Conservation (phyloP, 257 asterid species). For the Prunella vulgaris region DNA sequence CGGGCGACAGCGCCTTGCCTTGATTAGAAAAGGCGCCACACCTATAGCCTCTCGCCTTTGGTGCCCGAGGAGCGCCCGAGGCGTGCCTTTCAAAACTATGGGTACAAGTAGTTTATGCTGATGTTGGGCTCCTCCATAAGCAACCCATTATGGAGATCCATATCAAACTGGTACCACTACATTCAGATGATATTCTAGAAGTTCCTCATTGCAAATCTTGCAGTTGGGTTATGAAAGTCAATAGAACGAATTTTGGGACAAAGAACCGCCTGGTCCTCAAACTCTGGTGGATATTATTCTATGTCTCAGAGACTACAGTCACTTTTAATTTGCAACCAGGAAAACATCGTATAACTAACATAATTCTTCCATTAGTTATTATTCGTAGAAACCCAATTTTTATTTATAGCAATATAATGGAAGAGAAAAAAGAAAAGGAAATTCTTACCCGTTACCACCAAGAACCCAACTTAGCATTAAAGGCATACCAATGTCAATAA, state of each 20-base stretch:
- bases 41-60: too few species aligned
- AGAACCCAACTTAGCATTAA: slow-evolving; percentile 95
- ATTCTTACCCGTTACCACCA: slow-evolving; percentile 88
- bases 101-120: too few species aligned
- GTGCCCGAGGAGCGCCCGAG: too few species aligned
- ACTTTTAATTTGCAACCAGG: not conserved
- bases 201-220: not conserved
- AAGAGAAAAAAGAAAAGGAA: not conserved
- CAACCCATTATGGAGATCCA: too few species aligned
- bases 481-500: slow-evolving; percentile 89
- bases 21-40: too few species aligned
- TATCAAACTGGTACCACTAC: not conserved
- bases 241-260: not conserved
- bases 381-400: not conserved
- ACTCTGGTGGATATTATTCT: not conserved
- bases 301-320: not conserved
- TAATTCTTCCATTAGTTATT: not conserved
- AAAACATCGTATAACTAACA: not conserved
- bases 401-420: not conserved
- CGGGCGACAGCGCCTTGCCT: too few species aligned
- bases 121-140: too few species aligned
- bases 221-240: not conserved
- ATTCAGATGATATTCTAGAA: not conserved
- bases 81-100: too few species aligned
- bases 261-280: too few species aligned